Evolutionary conservation across 192 early-diverging fungal species (phyloP).

Genomic region (Umbelopsis vinacea): DNA sequence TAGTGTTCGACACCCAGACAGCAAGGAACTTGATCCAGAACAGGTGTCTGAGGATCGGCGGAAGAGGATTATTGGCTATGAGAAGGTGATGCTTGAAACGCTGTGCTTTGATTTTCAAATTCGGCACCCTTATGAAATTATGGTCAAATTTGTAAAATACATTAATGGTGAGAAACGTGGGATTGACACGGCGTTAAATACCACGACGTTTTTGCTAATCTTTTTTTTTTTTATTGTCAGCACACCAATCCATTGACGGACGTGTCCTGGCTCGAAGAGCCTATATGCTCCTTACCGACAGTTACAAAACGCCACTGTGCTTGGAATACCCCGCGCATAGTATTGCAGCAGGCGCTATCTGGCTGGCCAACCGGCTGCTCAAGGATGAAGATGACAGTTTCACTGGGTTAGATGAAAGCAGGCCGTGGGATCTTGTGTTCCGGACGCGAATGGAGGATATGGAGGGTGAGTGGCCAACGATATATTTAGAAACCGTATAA

Average conservation of each 20-base stretch:
- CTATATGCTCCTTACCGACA: conserved; percentile 38
- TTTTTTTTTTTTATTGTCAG: conserved; percentile 7
- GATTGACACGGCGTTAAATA: background rate
- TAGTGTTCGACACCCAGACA: conserved; percentile 50
- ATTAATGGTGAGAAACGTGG: conserved; percentile 52
- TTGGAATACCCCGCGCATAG: conserved; percentile 67
- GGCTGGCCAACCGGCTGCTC: conserved; percentile 53
- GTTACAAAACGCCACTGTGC: conserved; percentile 61
- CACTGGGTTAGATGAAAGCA: conserved; percentile 33
- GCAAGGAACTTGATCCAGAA: conserved; percentile 59
- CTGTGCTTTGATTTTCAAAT: conserved; percentile 86
- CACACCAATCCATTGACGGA: conserved; percentile 39
- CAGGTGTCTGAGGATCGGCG: conserved; percentile 73
- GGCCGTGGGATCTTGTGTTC: conserved; percentile 55
- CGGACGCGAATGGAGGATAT: conserved; percentile 57
- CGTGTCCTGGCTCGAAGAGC: conserved; percentile 49
- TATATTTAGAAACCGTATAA: background rate
- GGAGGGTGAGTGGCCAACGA: conserved; percentile 49
- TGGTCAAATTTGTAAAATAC: conserved; percentile 74
- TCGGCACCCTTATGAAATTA: conserved; percentile 68
- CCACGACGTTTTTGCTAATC: background rate
- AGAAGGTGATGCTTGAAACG: conserved; percentile 76
- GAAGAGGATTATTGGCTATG: conserved; percentile 63
- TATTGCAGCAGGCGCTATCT: conserved; percentile 66
- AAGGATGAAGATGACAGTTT: conserved; percentile 39